A percentile compares a stretch with the other conserved stretches of the same genome.
Conservation (phyloP, 1,139 yeast genomes). For the Lodderomyces elongisporus region DNA sequence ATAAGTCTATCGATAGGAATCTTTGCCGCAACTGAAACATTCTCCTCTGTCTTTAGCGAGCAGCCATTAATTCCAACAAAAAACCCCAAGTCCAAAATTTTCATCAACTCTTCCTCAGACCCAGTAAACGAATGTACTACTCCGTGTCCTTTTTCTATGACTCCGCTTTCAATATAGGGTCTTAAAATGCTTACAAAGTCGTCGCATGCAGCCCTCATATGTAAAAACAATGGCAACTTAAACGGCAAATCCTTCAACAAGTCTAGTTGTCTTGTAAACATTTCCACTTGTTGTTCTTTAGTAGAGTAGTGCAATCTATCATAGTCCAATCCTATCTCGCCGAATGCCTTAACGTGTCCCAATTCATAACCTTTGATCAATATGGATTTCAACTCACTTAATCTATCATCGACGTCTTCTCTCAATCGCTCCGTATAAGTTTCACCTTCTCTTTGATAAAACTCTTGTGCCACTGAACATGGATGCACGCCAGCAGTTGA, state of each 20-base stretch:
- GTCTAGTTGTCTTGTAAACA: conserved; percentile 69
- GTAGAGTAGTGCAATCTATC: conserved; percentile 79
- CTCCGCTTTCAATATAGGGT: conserved; percentile 48
- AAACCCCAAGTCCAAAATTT: conserved; percentile 54
- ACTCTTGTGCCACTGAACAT: conserved; percentile 68
- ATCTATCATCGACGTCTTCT: conserved; percentile 31
- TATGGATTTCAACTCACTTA: conserved; percentile 44
- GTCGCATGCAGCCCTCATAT: conserved; percentile 82
- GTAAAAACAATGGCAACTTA: conserved; percentile 74
- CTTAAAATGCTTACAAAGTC: conserved; percentile 64
- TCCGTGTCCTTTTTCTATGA: conserved; percentile 42
- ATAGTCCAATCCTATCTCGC: conserved; percentile 91
- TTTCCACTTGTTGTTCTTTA: conserved; percentile 57
- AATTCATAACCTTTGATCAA: conserved; percentile 43
- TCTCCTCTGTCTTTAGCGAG: conserved; percentile 74
- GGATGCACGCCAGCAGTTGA: conserved; percentile 96
- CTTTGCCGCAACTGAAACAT: conserved; percentile 55
- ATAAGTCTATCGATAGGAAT: conserved; percentile 68
- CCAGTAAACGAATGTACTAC: conserved; percentile 97
- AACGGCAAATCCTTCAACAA: conserved; percentile 40
- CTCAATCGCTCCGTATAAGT: conserved; percentile 20
- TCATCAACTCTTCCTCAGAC: conserved; percentile 51
- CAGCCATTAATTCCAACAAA: conserved; percentile 89
- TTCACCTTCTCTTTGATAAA: conserved; percentile 19
- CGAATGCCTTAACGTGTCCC: conserved; percentile 70